Conservation (phyloP, 208 protist species). For the Leishmania turanica region DNA sequence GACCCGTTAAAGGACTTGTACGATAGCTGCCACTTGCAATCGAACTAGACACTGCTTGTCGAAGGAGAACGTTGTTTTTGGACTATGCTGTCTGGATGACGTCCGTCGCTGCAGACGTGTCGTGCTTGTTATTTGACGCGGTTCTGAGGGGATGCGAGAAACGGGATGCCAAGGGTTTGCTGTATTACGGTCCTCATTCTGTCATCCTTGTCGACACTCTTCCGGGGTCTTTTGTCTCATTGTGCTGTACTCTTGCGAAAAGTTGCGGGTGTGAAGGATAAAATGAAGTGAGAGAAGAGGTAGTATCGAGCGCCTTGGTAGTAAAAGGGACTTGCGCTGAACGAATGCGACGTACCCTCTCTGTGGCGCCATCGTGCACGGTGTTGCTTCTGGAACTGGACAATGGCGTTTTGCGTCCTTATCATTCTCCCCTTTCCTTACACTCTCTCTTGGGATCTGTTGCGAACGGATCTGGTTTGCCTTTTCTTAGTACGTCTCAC, state of each 20-base stretch:
- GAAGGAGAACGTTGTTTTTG: background rate
- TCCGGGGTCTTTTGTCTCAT: background rate
- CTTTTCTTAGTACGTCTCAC: background rate
- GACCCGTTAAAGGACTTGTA: conserved; percentile 65
- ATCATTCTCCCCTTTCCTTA: background rate
- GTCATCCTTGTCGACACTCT: background rate
- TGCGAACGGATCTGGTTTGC: background rate
- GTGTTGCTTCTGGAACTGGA: background rate
- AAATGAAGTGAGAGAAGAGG: background rate
- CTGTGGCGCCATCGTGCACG: background rate
- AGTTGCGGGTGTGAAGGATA: background rate
- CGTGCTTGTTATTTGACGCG: background rate
- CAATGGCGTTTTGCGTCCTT: background rate
- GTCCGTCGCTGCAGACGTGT: background rate
- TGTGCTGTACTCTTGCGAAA: background rate
- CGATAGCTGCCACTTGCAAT: conserved; percentile 16
- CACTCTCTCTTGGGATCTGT: background rate
- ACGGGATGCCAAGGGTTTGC: background rate
- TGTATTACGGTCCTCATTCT: background rate
- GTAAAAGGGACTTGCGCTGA: background rate
- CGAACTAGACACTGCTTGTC: background rate
- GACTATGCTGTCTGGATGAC: background rate
- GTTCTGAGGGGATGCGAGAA: background rate
- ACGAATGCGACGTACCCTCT: background rate
- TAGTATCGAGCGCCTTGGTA: background rate